phyloP scores from a whole-genome alignment of 306 rosid species.

The Spatholobus suberectus region DNA sequence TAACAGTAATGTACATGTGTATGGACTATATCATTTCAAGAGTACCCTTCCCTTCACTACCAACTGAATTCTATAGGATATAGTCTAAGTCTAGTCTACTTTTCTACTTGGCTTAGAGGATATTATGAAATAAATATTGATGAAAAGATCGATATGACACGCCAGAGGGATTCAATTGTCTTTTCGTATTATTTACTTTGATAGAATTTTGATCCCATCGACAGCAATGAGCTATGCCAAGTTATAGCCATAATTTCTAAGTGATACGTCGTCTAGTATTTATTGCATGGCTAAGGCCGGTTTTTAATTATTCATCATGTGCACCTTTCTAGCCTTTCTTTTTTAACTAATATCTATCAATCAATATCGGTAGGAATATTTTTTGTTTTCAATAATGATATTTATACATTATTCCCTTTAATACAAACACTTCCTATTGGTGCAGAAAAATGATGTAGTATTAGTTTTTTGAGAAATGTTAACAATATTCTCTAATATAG shows the following conservation, averaged over 20 bases:
- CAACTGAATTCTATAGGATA: conserved; percentile 14
- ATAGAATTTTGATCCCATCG: conserved; percentile 38
- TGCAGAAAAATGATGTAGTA: too few species aligned
- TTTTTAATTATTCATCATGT: conserved; percentile 43
- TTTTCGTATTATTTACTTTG: conserved; percentile 34
- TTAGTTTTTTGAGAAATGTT: too few species aligned
- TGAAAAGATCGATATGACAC: conserved; percentile 3
- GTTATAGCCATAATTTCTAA: conserved; percentile 48
- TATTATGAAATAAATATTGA: not conserved
- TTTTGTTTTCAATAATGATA: not conserved
- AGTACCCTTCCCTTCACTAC: conserved; percentile 65
- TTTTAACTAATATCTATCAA: conserved; percentile 12
- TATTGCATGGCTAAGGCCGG: conserved; percentile 55
- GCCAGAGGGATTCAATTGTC: conserved; percentile 33
- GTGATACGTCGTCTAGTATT: conserved; percentile 48
- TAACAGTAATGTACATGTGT: conserved; percentile 14
- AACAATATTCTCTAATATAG: too few species aligned
- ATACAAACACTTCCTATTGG: too few species aligned
- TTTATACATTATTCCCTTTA: not conserved
- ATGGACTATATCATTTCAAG: conserved; percentile 46
- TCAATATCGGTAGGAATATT: not conserved
- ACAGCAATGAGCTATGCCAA: conserved; percentile 37
- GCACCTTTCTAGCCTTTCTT: conserved; percentile 40
- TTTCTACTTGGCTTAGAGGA: not conserved
- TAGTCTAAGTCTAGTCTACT: too few species aligned